Evolutionary conservation across 208 protist species (phyloP).

Genomic region (Leishmania martiniquensis): DNA sequence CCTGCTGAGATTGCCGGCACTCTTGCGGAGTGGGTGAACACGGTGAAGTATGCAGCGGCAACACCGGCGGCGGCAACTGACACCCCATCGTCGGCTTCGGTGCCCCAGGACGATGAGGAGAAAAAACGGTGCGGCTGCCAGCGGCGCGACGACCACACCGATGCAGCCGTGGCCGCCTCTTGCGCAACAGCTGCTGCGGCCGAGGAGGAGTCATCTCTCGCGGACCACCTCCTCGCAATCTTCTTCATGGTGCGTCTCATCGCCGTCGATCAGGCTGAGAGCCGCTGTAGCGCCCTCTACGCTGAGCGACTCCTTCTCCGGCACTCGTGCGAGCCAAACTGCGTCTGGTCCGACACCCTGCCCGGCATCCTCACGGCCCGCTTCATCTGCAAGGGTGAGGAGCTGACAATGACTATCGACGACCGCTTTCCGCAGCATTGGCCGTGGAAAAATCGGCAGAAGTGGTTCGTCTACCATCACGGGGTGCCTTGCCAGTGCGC

Average conservation of each 20-base stretch:
- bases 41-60: neutral
- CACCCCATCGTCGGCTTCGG: too few relatives aligned
- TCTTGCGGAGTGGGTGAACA: slow-evolving; percentile 10
- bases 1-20: slow-evolving; percentile 26
- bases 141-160: neutral
- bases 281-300: slow-evolving; percentile 27
- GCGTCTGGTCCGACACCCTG: slow-evolving; percentile 40
- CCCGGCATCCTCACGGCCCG: slow-evolving; percentile 39
- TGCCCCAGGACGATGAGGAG: neutral
- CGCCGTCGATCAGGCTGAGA: slow-evolving; percentile 9
- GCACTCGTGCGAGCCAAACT: slow-evolving; percentile 65
- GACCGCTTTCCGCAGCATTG: slow-evolving; percentile 49
- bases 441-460: slow-evolving; percentile 51
- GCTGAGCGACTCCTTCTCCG: slow-evolving; percentile 40
- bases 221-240: slow-evolving; percentile 10
- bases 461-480: slow-evolving; percentile 49
- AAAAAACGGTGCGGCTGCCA: neutral
- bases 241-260: slow-evolving; percentile 36
- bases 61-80: neutral
- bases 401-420: slow-evolving; percentile 45
- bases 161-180: neutral
- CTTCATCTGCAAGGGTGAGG: slow-evolving; percentile 60
- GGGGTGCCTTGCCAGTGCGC: slow-evolving; percentile 44
- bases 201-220: neutral
- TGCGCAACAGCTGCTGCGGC: neutral